Base-by-base conservation (phyloP, 106 monocot genomes). In the Allium sativum region DNA sequence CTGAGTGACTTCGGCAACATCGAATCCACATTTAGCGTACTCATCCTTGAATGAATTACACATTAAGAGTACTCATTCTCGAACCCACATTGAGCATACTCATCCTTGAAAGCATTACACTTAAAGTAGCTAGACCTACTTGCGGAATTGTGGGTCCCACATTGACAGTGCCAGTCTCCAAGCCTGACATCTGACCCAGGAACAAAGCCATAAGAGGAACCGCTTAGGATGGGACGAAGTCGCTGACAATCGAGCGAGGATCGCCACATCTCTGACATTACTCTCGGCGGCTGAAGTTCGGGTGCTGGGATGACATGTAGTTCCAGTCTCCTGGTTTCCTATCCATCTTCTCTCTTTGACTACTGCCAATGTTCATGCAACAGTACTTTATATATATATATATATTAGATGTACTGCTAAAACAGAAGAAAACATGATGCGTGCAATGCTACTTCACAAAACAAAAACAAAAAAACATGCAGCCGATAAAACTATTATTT, bases 311-410 rank as follows among this genome's bases (percentile, higher is more conserved):
- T 52, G 79, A 76, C 68, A 71, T 73, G 76, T 88, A 93, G 85
- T 85, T 81, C 93, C 93, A 93, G 76, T 93, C 93, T 52, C 93
- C 93, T 19, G 89, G 89, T 77, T 93, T 93, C 82, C 88, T 80
- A 70, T 85, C 89, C 93, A 89, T 93, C 81, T 73, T 78, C 72
- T 54, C 64, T 21, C 6, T 15, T 3, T 11, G 48, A 15, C 48
- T 15, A 6, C 11, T 50, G 15, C 48, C 48, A 50, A 31, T 31
- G 31, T 50, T 12, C 48, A 50, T 50, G 13, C 48, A 50, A 6
- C 48, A 50, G 15, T 12, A 50, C 48, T 12, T 50, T n/a, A n/a
- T n/a, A n/a, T n/a, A n/a, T n/a, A n/a, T n/a, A 50, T 12, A 50
- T 50, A 11, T 50, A 11, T 12, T 50, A 50, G 48, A 0, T 12